Base-by-base conservation (phyloP, 2,329 filamentous ascomycete species). In the Colletotrichum sp. region DNA sequence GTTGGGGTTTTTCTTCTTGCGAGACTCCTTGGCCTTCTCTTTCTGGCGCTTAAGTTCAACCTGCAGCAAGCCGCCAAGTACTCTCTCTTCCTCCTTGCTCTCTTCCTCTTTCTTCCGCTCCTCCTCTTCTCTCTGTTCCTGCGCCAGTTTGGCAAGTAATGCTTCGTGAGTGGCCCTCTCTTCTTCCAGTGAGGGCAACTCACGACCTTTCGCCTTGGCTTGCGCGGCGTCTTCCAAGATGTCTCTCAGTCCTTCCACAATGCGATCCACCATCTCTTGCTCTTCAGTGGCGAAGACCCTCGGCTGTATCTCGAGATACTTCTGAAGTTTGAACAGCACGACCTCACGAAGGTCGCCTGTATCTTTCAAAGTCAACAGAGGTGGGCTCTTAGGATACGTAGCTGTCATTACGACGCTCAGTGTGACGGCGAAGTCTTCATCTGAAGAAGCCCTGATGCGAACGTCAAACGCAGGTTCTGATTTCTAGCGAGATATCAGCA, bases 171-270 rank as follows among this genome's bases (percentile, higher is more conserved):
- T 92, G 33, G 94, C 95, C 51, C 96, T 91, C 82, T 98, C 96
- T 78, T 97, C 95, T 79, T 98, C 95, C 8, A 98, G 87, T 36
- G 95, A 98, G 2, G 95, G 95, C 18, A 98, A 86, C 75, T 95
- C 90, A 69, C 92, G 90, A 36, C 95, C 94, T 69, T 93, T 90
- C 62, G 93, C 93, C 77, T 94, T 94, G 33, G 92, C 91, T 76
- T 92, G 88, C 2, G 95, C 94, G n/a, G 95, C 95, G 81, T 97
- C 94, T 83, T 98, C 95, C 6, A 98, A 88, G 12, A 96, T 92
- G 61, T 93, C 92, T 11, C 95, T 92, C 63, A 94, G 90, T 5
- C 90, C 91, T 75, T 91, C 90, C 12, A 96, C 86, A 36, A 97
- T 87, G 69, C 91, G 88, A 79, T 93, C 88, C 51, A 92, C 85